These are phyloP conservation scores for Beauveria asiatica DNA, from an alignment of 2,329 filamentous ascomycete genomes.

Conservation along the genomic window DNA sequence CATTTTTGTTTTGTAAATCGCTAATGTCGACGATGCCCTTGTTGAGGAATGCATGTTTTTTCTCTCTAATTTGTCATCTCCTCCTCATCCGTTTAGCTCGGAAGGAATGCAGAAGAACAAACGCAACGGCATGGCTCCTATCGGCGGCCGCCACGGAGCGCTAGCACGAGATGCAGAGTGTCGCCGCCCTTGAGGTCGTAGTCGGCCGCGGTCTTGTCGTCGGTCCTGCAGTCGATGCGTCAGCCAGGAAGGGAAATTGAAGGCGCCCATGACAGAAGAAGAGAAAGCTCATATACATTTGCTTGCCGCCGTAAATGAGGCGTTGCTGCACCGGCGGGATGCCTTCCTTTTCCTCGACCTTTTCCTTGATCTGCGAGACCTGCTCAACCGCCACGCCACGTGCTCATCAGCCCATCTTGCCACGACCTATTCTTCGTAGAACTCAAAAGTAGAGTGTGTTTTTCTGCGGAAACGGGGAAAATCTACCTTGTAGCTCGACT, in stretches of 20 bases:
- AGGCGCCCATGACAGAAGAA: background rate
- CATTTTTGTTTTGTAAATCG: background rate
- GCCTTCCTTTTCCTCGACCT: slow-evolving; percentile 97
- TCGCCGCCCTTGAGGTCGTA: slow-evolving; percentile 87
- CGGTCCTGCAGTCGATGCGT: slow-evolving; percentile 52
- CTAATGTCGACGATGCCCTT: background rate
- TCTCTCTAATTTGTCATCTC: background rate
- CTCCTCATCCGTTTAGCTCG: background rate
- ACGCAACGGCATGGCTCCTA: background rate
- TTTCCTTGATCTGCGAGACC: slow-evolving; percentile 96
- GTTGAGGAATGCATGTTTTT: background rate
- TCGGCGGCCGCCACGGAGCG: slow-evolving; percentile 67
- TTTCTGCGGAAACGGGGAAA: too few relatives aligned
- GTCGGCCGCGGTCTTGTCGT: slow-evolving; percentile 87
- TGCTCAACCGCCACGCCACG: slow-evolving; percentile 26
- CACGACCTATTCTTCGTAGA: too few relatives aligned
- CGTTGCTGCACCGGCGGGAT: slow-evolving; percentile 96
- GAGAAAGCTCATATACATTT: slow-evolving; percentile 57
- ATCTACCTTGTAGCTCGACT: slow-evolving; percentile 80
- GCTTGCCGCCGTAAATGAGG: slow-evolving; percentile 93
- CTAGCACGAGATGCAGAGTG: slow-evolving; percentile 90
- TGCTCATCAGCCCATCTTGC: background rate
- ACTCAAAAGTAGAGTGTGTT: too few relatives aligned
- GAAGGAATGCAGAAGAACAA: background rate
- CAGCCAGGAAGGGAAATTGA: background rate